These are phyloP conservation scores for Coccinonectria pachysandricola DNA, from an alignment of 2,329 filamentous ascomycete species.

Conservation along the genomic window DNA sequence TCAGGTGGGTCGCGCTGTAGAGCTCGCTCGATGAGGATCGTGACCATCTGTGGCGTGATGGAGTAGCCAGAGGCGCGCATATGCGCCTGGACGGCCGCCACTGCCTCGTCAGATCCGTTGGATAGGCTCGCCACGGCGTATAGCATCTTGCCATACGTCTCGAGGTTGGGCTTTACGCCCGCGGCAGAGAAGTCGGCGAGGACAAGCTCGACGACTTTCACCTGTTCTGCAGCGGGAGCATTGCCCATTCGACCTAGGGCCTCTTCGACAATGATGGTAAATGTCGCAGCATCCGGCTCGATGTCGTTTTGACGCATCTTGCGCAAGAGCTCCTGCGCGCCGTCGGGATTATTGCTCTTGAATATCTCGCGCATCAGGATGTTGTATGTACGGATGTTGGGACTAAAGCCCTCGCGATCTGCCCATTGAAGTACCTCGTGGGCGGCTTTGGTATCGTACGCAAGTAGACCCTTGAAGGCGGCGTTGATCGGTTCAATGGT, in stretches of 20 bases:
- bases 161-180: constrained; percentile 48
- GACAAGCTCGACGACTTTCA: constrained; percentile 39
- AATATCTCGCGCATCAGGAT: constrained; percentile 54
- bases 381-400: constrained; percentile 55
- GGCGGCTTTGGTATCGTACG: constrained; percentile 37
- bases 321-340: constrained; percentile 42
- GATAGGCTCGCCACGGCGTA: constrained; percentile 33
- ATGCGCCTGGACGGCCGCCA: constrained; percentile 51
- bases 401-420: constrained; percentile 40
- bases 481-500: constrained; percentile 59
- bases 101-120: constrained; percentile 34
- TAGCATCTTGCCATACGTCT: constrained; percentile 61
- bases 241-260: constrained; percentile 34
- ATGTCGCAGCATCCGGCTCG: constrained; percentile 56
- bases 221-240: constrained; percentile 37
- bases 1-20: constrained; percentile 50
- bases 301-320: constrained; percentile 49
- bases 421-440: constrained; percentile 50
- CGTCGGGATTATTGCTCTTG: constrained; percentile 33
- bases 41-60: constrained; percentile 59
- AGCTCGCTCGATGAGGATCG: constrained; percentile 59
- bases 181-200: constrained; percentile 47
- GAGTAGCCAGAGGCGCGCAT: constrained; percentile 45
- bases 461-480: constrained; percentile 53
- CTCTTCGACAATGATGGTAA: constrained; percentile 60